Evolutionary conservation across 2,329 filamentous ascomycete genomes (phyloP).

Genomic region (Cercospora zeae-maydis): DNA sequence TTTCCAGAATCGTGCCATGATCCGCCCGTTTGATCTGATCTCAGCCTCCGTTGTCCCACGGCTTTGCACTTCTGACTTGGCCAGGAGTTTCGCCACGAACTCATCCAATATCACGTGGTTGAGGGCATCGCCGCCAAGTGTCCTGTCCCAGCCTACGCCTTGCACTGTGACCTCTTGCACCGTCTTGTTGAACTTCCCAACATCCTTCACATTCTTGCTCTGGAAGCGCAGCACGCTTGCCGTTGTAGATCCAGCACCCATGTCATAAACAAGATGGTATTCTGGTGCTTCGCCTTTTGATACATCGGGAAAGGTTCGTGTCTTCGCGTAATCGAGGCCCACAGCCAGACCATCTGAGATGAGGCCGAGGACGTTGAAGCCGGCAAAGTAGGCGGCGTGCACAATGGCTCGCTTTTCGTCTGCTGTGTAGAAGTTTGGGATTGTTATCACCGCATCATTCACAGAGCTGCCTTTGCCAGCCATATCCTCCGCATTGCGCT

Average conservation of each 20-base stretch:
- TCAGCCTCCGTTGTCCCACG: slow-evolving; percentile 58
- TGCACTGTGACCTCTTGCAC: slow-evolving; percentile 90
- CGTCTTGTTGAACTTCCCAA: slow-evolving; percentile 93
- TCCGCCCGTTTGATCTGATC: slow-evolving; percentile 72
- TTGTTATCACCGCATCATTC: slow-evolving; percentile 79
- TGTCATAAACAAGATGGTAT: slow-evolving; percentile 90
- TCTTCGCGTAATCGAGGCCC: slow-evolving; percentile 91
- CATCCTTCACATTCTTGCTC: slow-evolving; percentile 80
- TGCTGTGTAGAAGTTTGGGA: slow-evolving; percentile 83
- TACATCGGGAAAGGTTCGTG: slow-evolving; percentile 79
- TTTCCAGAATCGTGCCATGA: slow-evolving; percentile 86
- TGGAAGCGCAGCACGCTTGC: slow-evolving; percentile 89
- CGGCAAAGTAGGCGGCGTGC: slow-evolving; percentile 80
- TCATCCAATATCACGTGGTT: slow-evolving; percentile 86
- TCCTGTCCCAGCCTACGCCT: slow-evolving; percentile 82
- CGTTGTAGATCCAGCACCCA: slow-evolving; percentile 93
- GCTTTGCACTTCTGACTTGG: slow-evolving; percentile 61
- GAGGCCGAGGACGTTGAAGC: slow-evolving; percentile 77
- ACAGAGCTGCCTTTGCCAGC: slow-evolving; percentile 72
- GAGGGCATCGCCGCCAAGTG: slow-evolving; percentile 82
- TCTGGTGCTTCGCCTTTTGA: slow-evolving; percentile 82
- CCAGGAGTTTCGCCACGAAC: slow-evolving; percentile 76
- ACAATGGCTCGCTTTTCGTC: slow-evolving; percentile 86
- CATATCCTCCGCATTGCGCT: slow-evolving; percentile 78
- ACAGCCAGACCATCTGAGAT: slow-evolving; percentile 90